Conservation (phyloP, 768 basidiomycete species). For the Tricholoma matsutake region DNA sequence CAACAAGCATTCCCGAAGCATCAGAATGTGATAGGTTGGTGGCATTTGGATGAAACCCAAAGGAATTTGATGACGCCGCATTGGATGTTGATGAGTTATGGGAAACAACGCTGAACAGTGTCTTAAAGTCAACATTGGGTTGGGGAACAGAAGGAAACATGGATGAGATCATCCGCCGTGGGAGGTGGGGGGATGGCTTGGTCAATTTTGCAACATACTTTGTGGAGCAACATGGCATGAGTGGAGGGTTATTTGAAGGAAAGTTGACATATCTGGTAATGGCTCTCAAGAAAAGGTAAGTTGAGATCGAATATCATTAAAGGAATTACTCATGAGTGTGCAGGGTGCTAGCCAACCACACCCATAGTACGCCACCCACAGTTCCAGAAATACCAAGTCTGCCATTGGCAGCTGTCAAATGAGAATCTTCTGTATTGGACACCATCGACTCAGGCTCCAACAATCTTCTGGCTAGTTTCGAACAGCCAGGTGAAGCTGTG, state of each 20-base stretch:
- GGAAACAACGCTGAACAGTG: background rate
- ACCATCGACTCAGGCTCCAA: no score
- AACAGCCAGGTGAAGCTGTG: background rate
- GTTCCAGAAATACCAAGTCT: no score
- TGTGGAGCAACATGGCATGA: slow-evolving; percentile 16
- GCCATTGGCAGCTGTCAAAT: no score
- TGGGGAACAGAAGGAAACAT: slow-evolving; percentile 7
- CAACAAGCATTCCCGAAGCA: background rate
- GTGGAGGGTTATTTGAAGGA: slow-evolving; percentile 22
- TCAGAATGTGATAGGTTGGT: background rate
- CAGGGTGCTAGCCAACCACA: background rate
- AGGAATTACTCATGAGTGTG: background rate
- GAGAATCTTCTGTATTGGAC: no score
- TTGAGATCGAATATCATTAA: background rate
- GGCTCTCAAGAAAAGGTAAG: slow-evolving; percentile 13
- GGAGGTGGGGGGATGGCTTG: slow-evolving; percentile 18
- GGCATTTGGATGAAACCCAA: background rate
- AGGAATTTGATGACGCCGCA: background rate
- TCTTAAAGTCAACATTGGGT: background rate
- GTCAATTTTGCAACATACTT: slow-evolving; percentile 19
- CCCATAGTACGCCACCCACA: no score
- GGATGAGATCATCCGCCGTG: slow-evolving; percentile 10
- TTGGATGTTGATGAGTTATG: background rate
- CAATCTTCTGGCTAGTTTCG: no score
- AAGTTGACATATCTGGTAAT: slow-evolving; percentile 19